Conservation (phyloP, 148 eudicot genomes). For the Spergularia marina region DNA sequence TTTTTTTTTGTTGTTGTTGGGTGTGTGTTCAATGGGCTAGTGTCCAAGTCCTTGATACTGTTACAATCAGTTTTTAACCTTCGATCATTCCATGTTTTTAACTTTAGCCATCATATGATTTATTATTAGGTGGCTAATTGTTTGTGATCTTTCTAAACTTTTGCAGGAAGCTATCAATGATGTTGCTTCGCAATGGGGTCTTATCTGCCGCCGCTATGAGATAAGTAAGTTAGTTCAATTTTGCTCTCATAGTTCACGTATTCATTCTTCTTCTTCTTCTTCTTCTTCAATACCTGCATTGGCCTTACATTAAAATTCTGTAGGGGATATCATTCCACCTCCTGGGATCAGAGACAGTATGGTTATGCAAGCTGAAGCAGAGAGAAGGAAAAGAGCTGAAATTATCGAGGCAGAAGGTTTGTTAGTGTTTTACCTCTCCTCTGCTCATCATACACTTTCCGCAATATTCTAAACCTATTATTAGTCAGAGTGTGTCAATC, state of each 20-base stretch:
- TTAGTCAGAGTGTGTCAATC: too few species aligned
- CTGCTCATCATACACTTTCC: background rate
- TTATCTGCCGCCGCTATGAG: conserved; percentile 87
- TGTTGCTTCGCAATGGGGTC: conserved; percentile 87
- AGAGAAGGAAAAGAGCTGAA: conserved; percentile 89
- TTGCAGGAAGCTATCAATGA: conserved; percentile 75
- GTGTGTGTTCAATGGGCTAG: background rate
- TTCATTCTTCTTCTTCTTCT: background rate
- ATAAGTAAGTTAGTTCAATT: conserved; percentile 49
- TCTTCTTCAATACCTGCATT: background rate
- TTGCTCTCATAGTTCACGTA: background rate
- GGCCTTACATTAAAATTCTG: conserved; percentile 13
- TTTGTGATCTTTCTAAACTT: background rate
- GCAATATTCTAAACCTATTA: too few species aligned
- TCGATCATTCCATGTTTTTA: background rate
- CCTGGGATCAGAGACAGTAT: conserved; percentile 75
- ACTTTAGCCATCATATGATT: background rate
- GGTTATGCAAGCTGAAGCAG: conserved; percentile 99
- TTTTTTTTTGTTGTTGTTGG: background rate
- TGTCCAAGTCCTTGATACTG: background rate
- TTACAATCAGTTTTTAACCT: background rate
- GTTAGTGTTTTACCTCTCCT: conserved; percentile 1
- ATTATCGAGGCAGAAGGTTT: conserved; percentile 94
- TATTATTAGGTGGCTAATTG: background rate
- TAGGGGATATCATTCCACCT: conserved; percentile 98